These are phyloP conservation scores for Trichoderma sp. DNA, from an alignment of 2,329 filamentous ascomycete genomes.

Conservation along the genomic window DNA sequence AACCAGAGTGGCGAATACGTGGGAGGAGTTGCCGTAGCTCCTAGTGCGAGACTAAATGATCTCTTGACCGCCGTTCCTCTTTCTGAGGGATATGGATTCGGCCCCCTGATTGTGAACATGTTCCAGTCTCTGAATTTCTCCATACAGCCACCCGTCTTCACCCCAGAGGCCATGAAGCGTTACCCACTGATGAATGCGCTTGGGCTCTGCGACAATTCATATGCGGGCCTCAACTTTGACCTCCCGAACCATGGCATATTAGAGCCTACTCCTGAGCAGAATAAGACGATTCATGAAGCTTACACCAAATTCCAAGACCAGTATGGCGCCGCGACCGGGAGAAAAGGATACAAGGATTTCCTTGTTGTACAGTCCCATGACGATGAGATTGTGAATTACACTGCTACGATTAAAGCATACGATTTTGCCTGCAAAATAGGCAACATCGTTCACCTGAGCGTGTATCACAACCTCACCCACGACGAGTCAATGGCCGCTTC, in stretches of 20 bases:
- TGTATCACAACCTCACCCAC: conserved; percentile 19
- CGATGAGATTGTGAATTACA: conserved; percentile 24
- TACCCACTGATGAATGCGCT: neutral
- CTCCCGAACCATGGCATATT: neutral
- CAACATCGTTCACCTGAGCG: conserved; percentile 27
- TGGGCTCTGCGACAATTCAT: neutral
- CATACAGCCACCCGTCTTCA: conserved; percentile 19
- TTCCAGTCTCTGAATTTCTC: conserved; percentile 22
- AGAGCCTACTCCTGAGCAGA: conserved; percentile 20
- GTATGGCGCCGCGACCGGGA: conserved; percentile 23
- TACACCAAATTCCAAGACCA: neutral
- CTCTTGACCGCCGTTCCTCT: conserved; percentile 20
- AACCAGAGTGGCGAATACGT: conserved; percentile 27
- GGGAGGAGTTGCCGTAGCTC: conserved; percentile 31
- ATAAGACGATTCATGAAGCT: conserved; percentile 4
- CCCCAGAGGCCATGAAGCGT: neutral
- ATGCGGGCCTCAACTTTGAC: conserved; percentile 16
- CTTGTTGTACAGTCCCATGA: conserved; percentile 29
- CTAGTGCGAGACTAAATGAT: conserved; percentile 27
- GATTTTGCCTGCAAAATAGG: conserved; percentile 3
- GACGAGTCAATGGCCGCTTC: conserved; percentile 9
- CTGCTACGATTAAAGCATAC: conserved; percentile 19
- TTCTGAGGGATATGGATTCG: neutral
- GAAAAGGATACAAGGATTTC: conserved; percentile 9
- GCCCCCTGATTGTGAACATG: neutral